A percentile compares a stretch with the other conserved stretches of the same genome.
Evolutionary conservation across 495 filamentous ascomycete genomes (phyloP).

Genomic region (Wilcoxina mikolae): DNA sequence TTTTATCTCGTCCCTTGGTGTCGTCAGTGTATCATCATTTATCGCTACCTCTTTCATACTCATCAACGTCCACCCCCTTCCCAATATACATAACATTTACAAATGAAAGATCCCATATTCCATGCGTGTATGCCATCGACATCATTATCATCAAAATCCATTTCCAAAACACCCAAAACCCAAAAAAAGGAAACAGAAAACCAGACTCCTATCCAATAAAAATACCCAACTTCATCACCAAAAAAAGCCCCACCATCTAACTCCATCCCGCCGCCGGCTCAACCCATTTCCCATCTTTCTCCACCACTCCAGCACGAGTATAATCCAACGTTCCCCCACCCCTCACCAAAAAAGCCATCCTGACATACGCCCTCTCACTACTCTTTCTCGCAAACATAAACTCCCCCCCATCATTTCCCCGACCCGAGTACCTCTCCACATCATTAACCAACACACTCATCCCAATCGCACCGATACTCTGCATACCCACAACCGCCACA

Average conservation of each 20-base stretch:
- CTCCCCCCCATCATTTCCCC: constrained; percentile 31
- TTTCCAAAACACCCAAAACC: no score
- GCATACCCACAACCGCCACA: constrained; percentile 36
- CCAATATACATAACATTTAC: no score
- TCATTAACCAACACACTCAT: constrained; percentile 86
- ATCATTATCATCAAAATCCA: no score
- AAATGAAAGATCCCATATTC: no score
- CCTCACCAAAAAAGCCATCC: constrained; percentile 46
- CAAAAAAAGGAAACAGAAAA: no score
- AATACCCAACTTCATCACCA: no score
- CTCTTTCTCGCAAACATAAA: constrained; percentile 4
- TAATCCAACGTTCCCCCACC: constrained; percentile 59
- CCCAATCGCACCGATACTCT: constrained; percentile 49
- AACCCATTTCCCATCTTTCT: constrained; percentile 51
- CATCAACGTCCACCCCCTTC: no score
- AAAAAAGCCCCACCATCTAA: neutral
- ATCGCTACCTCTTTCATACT: no score
- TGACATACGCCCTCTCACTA: constrained; percentile 36
- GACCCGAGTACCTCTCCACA: constrained; percentile 55
- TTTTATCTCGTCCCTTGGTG: no score
- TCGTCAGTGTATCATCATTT: no score
- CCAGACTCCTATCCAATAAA: no score
- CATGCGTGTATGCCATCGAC: no score
- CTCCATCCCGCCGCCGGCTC: constrained; percentile 34
- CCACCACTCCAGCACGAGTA: constrained; percentile 68